These are phyloP conservation scores for Bipolaris gigantea DNA, from an alignment of 2,329 filamentous ascomycete genomes.

Conservation along the genomic window DNA sequence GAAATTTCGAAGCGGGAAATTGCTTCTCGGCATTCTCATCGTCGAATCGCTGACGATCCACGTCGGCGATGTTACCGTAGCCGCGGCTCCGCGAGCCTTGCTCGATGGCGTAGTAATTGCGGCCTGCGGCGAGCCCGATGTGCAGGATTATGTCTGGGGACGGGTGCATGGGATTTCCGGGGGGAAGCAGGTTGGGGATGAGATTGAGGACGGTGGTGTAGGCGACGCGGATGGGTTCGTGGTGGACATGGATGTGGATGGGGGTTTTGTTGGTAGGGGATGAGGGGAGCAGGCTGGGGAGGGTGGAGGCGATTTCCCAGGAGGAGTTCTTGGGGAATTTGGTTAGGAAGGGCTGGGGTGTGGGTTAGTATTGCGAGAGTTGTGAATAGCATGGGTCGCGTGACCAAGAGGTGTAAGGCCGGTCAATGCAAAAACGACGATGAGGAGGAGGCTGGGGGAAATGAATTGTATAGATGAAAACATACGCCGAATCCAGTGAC, in stretches of 20 bases:
- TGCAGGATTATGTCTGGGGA: constrained; percentile 41
- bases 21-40: constrained; percentile 20
- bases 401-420: too few species aligned
- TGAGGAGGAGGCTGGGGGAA: neutral
- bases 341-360: constrained; percentile 36
- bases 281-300: constrained; percentile 40
- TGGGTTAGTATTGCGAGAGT: constrained; percentile 8
- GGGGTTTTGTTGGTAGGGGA: constrained; percentile 28
- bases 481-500: constrained; percentile 44
- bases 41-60: constrained; percentile 34
- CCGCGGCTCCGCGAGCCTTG: constrained; percentile 32
- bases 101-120: constrained; percentile 43
- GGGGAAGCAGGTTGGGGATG: constrained; percentile 35
- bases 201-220: constrained; percentile 35
- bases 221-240: constrained; percentile 41
- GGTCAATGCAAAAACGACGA: neutral
- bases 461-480: neutral
- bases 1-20: constrained; percentile 26
- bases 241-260: constrained; percentile 42
- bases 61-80: constrained; percentile 39
- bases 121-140: constrained; percentile 44
- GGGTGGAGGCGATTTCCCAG: constrained; percentile 43
- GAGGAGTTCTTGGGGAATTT: constrained; percentile 40
- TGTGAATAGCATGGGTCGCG: too few species aligned
- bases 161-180: constrained; percentile 20